Conservation (phyloP, 306 rosid genomes). For the Rosa lucieae region DNA sequence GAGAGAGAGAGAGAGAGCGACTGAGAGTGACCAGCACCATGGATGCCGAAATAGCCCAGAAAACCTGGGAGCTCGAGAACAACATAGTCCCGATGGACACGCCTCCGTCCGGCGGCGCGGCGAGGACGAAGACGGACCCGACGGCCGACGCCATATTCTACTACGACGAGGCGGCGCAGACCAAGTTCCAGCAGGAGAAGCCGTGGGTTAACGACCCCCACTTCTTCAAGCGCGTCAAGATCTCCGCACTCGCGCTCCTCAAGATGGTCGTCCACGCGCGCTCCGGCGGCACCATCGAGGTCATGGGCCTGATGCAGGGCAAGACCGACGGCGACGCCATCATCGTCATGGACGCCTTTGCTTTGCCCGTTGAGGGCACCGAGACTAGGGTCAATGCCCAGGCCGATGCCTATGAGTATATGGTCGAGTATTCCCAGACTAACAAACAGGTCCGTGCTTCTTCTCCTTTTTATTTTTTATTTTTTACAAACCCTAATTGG, state of each 20-base stretch:
- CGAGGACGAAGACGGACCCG: conserved; percentile 40
- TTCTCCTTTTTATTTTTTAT: not conserved
- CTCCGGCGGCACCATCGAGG: conserved; percentile 94
- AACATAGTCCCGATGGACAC: conserved; percentile 73
- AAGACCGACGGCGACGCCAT: conserved; percentile 87
- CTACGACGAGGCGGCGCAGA: conserved; percentile 78
- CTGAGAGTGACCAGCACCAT: conserved; percentile 15
- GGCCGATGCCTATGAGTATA: conserved; percentile 95
- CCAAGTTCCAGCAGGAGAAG: conserved; percentile 75
- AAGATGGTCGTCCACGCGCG: conserved; percentile 99
- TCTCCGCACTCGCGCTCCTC: conserved; percentile 93
- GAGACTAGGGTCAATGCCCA: conserved; percentile 99
- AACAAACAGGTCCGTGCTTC: conserved; percentile 69
- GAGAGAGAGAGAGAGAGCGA: not conserved
- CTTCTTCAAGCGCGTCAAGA: conserved; percentile 94
- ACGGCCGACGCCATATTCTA: conserved; percentile 77
- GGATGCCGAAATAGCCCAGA: conserved; percentile 68
- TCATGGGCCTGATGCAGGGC: conserved; percentile 99
- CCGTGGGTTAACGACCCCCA: conserved; percentile 89
- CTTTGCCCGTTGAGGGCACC: conserved; percentile 93
- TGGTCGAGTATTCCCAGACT: conserved; percentile 95
- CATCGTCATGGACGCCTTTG: conserved; percentile 95
- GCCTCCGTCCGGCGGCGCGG: conserved; percentile 27
- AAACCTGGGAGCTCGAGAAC: conserved; percentile 97
- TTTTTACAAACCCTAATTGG: not conserved